Percentiles rank a stretch among this genome's conserved stretches.
phyloP scores from a whole-genome alignment of 257 asterid genomes.

The Phtheirospermum japonicum region DNA sequence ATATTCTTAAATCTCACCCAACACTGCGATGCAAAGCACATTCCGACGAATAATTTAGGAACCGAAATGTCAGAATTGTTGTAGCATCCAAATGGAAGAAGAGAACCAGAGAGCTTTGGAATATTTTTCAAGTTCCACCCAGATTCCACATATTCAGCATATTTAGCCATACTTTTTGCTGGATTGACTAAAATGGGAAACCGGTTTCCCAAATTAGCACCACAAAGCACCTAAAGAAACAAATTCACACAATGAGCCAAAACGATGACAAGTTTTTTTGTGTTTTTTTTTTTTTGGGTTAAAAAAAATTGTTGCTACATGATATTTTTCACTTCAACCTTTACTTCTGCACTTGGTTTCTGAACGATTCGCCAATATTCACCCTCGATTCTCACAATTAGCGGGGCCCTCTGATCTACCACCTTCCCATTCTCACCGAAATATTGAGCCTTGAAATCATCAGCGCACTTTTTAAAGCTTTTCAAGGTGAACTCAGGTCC shows the following conservation, averaged over 20 bases:
- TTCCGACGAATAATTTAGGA: slow-evolving; percentile 64
- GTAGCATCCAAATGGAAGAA: slow-evolving; percentile 57
- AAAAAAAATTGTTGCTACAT: background rate
- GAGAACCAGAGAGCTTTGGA: slow-evolving; percentile 64
- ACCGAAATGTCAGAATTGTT: slow-evolving; percentile 34
- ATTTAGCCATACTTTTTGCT: slow-evolving; percentile 32
- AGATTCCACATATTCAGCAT: slow-evolving; percentile 46
- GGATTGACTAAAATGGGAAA: slow-evolving; percentile 42
- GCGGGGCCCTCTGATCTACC: slow-evolving; percentile 37
- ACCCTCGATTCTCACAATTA: slow-evolving; percentile 58
- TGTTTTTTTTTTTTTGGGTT: too few species aligned
- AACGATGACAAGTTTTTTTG: slow-evolving; percentile 18
- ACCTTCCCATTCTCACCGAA: slow-evolving; percentile 39
- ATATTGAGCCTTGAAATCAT: slow-evolving; percentile 70
- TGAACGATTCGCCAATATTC: slow-evolving; percentile 88
- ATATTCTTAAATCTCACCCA: slow-evolving; percentile 61
- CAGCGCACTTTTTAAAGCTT: slow-evolving; percentile 61
- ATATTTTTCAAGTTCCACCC: slow-evolving; percentile 84
- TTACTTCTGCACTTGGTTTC: slow-evolving; percentile 69
- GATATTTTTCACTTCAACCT: slow-evolving; percentile 48
- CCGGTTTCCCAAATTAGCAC: slow-evolving; percentile 45
- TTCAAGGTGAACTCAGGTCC: slow-evolving; percentile 63
- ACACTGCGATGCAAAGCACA: slow-evolving; percentile 77
- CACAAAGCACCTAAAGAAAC: slow-evolving; percentile 62
- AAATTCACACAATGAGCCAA: slow-evolving; percentile 32